Evolutionary conservation across 768 basidiomycete genomes (phyloP).

Genomic region (Cystobasidium onofrii): DNA sequence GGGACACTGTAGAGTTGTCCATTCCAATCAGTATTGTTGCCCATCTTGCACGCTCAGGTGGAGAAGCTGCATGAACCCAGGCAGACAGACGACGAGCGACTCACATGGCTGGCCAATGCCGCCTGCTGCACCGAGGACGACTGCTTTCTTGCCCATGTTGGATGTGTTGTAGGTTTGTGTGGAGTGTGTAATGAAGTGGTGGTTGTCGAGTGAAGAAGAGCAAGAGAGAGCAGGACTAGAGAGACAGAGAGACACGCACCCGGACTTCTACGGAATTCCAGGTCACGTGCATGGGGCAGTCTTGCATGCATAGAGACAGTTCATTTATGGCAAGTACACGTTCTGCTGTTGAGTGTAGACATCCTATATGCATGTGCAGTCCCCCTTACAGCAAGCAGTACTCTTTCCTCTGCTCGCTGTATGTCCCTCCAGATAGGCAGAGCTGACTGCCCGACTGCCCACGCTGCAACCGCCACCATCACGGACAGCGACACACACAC

Average conservation of each 20-base stretch:
- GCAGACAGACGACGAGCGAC: not conserved
- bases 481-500: not conserved
- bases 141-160: conserved; percentile 62
- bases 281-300: not conserved
- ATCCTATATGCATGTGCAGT: too few species aligned
- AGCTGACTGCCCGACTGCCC: too few species aligned
- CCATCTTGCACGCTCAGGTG: not conserved
- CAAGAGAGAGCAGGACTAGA: not conserved
- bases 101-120: conserved; percentile 35
- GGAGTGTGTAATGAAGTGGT: not conserved
- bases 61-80: too few species aligned
- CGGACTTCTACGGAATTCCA: not conserved
- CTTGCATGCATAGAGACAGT: too few species aligned
- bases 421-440: too few species aligned
- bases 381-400: too few species aligned
- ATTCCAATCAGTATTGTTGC: not conserved
- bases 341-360: too few species aligned
- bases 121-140: conserved; percentile 79
- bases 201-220: not conserved
- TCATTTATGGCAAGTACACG: too few species aligned
- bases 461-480: too few species aligned
- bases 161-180: conserved; percentile 12
- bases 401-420: too few species aligned
- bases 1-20: conserved; percentile 55
- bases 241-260: too few species aligned